phyloP scores from a whole-genome alignment of 768 basidiomycete genomes.

The Gymnopilus junonius region DNA sequence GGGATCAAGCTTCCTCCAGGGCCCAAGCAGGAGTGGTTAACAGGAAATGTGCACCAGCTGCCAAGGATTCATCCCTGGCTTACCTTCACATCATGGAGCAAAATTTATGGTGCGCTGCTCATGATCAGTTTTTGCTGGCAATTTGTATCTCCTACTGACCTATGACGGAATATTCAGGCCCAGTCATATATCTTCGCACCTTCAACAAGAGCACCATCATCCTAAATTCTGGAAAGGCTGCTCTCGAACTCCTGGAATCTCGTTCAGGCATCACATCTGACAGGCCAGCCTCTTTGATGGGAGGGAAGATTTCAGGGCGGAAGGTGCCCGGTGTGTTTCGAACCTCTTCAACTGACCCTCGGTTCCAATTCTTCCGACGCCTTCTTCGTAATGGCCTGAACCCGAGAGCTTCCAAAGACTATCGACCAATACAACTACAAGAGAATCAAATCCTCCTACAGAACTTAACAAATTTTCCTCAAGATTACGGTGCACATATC shows the following conservation, averaged over 20 bases:
- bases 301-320: slow-evolving; percentile 33
- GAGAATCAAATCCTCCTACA: slow-evolving; percentile 35
- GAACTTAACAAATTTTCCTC: slow-evolving; percentile 32
- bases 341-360: slow-evolving; percentile 32
- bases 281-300: slow-evolving; percentile 41
- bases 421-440: slow-evolving; percentile 32
- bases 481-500: slow-evolving; percentile 31
- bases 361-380: slow-evolving; percentile 39
- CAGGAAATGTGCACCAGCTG: slow-evolving; percentile 31
- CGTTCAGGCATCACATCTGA: slow-evolving; percentile 55
- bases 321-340: slow-evolving; percentile 34
- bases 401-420: slow-evolving; percentile 35
- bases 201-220: slow-evolving; percentile 46
- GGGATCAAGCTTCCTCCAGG: slow-evolving; percentile 30
- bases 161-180: slow-evolving; percentile 28
- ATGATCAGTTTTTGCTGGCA: too few species aligned
- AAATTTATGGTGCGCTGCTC: slow-evolving; percentile 24
- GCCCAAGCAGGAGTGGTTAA: slow-evolving; percentile 24
- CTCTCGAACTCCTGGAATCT: slow-evolving; percentile 49
- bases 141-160: neutral
- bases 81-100: slow-evolving; percentile 21
- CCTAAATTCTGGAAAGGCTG: slow-evolving; percentile 47
- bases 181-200: slow-evolving; percentile 42
- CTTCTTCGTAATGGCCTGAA: slow-evolving; percentile 43
- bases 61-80: slow-evolving; percentile 22